Base-by-base conservation (phyloP, 2,329 filamentous ascomycete genomes). In the Trichoderma polysporum region DNA sequence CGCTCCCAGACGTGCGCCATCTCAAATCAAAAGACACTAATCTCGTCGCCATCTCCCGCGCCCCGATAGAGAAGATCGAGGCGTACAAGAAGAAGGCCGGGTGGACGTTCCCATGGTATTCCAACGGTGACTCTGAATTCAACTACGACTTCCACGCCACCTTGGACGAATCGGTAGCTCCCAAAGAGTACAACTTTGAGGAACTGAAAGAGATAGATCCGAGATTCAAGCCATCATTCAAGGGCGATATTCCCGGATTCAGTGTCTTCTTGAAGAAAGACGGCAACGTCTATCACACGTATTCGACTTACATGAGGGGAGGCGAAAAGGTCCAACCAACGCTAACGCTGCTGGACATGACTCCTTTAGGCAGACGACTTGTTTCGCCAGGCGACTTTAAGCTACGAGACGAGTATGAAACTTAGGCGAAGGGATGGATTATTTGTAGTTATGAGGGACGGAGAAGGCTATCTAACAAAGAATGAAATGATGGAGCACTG, bases 41-140 rank as follows among this genome's bases (percentile, higher is more conserved):
- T 27, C 74, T 82, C 37, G 78, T 76, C 1, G 75, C 76, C 19
- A 72, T 83, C 4, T 81, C 79, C 8, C 78, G 78, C 25, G 79
- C 78, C 0, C 76, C 79, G 0, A 69, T 77, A 41, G 74, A 72
- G 1, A 77, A 79, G 66, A 75, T 82, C 22, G 73, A 76, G 7
- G 73, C 70, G 0, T 81, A 77, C 71, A 76, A 77, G 67, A 68
- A 74, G 15, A 73, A 75, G 50, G 78, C 79, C 69, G 79, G 75
- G 15, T 83, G 80, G 80, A 72, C 67, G 1, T 81, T 80, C 57
- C 79, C 78, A 1, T 82, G 80, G 76, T 79, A 77, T 65, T 79
- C 77, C 5, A 78, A 74, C 45, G 72, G 73, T 6, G 74, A 70
- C 1, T 75, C 74, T 5, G 72, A 76, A 47, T 82, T 81, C 69